Evolutionary conservation across 257 asterid genomes (phyloP).

Genomic region (Solanum etuberosum): DNA sequence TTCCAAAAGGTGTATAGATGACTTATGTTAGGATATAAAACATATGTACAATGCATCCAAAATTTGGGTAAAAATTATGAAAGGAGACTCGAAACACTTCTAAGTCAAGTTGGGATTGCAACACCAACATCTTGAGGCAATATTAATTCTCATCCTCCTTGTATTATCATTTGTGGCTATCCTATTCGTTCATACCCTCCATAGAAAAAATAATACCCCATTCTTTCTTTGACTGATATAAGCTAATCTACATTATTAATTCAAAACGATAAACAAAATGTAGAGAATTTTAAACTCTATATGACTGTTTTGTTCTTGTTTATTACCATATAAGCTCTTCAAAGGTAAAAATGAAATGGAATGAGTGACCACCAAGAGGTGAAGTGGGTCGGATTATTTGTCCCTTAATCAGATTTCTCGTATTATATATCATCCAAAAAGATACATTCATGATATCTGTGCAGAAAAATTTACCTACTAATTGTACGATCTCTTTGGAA

Average conservation of each 20-base stretch:
- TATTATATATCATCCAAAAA: background rate
- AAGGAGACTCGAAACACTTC: too few relatives aligned
- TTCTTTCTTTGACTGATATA: background rate
- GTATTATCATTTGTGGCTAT: too few relatives aligned
- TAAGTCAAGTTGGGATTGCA: too few relatives aligned
- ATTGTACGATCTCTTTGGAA: background rate
- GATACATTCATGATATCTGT: background rate
- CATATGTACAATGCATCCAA: too few relatives aligned
- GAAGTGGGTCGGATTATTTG: background rate
- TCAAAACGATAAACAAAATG: background rate
- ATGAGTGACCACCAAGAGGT: background rate
- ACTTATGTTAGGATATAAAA: too few relatives aligned
- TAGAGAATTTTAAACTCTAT: background rate
- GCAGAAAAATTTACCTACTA: background rate
- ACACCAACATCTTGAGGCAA: too few relatives aligned
- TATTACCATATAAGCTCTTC: background rate
- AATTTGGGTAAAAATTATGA: too few relatives aligned
- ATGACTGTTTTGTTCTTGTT: background rate
- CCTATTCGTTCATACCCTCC: background rate
- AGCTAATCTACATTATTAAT: background rate
- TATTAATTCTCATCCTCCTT: too few relatives aligned
- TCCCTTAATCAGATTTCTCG: background rate
- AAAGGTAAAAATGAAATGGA: too few relatives aligned
- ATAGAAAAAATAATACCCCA: background rate
- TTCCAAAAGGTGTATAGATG: too few relatives aligned